These are phyloP conservation scores for Talaromyces sp. DNA, from an alignment of 2,329 filamentous ascomycete genomes.

Conservation along the genomic window DNA sequence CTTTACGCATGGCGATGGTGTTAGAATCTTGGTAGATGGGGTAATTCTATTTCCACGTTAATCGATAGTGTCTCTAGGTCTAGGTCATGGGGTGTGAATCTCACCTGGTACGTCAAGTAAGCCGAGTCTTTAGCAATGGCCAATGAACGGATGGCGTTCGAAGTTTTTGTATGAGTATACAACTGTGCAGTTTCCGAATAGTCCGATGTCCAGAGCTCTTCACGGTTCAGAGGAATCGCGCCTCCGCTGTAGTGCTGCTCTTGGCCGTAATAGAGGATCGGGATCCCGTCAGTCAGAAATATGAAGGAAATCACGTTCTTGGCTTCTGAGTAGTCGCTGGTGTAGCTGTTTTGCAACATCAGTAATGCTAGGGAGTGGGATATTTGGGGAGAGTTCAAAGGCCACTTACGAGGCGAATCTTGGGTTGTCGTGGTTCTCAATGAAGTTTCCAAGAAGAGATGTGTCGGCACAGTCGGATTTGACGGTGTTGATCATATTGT, in stretches of 20 bases:
- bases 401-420: conserved; percentile 46
- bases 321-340: conserved; percentile 43
- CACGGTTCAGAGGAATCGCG: conserved; percentile 49
- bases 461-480: conserved; percentile 42
- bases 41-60: conserved; percentile 28
- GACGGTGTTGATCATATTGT: conserved; percentile 34
- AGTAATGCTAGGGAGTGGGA: neutral
- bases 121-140: conserved; percentile 38
- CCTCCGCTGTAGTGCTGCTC: conserved; percentile 59
- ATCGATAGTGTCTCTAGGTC: neutral
- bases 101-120: conserved; percentile 41
- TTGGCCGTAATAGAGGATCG: conserved; percentile 63
- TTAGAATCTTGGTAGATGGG: conserved; percentile 44
- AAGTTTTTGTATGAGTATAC: conserved; percentile 46
- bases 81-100: neutral
- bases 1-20: conserved; percentile 45
- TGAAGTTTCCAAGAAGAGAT: conserved; percentile 51
- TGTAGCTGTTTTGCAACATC: conserved; percentile 23
- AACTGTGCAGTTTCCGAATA: conserved; percentile 48
- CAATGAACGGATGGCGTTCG: conserved; percentile 52
- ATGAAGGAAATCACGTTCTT: conserved; percentile 61
- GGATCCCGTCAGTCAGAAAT: conserved; percentile 59
- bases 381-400: neutral
- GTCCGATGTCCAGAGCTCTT: conserved; percentile 55
- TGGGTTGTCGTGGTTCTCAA: conserved; percentile 60